A percentile compares a stretch with the other conserved stretches of the same genome.
Evolutionary conservation across 2,329 filamentous ascomycete species (phyloP).

Genomic region (Mycosphaerella sp.): DNA sequence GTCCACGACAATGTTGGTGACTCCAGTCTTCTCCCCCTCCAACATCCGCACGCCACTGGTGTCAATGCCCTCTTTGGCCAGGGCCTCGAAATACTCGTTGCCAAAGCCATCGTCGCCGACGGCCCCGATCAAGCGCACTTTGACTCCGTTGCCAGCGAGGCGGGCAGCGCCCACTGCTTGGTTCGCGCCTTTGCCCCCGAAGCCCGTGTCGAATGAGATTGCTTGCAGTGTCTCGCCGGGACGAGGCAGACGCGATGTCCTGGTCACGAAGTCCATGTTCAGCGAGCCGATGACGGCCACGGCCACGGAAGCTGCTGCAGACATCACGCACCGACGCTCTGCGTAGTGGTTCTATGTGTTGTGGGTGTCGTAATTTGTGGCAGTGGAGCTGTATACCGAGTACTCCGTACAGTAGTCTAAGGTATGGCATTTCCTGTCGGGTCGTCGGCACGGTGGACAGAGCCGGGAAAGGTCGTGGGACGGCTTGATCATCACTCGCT

Average conservation of each 20-base stretch:
- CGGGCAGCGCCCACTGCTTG: conserved; percentile 60
- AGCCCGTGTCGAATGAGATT: conserved; percentile 68
- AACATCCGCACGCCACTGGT: conserved; percentile 37
- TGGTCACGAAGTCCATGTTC: conserved; percentile 88
- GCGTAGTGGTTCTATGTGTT: neutral
- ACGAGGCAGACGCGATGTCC: conserved; percentile 73
- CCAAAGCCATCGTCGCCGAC: conserved; percentile 45
- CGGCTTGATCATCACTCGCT: neutral
- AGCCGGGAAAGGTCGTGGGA: neutral
- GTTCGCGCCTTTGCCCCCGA: conserved; percentile 92
- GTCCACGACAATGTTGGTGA: conserved; percentile 46
- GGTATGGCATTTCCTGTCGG: too few species aligned
- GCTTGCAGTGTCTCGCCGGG: conserved; percentile 85
- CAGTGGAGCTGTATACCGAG: neutral
- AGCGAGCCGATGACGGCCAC: conserved; percentile 86
- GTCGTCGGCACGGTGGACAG: too few species aligned
- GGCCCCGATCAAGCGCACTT: conserved; percentile 46
- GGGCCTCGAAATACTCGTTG: conserved; percentile 36
- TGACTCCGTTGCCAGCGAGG: conserved; percentile 30
- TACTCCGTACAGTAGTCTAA: too few species aligned
- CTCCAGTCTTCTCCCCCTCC: conserved; percentile 42
- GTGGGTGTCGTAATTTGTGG: neutral
- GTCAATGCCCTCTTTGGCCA: conserved; percentile 43
- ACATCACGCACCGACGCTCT: conserved; percentile 2
- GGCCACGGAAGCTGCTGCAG: conserved; percentile 46